phyloP scores from a whole-genome alignment of 176 grass and related monocot species.

The Echinochloa phyllopogon region DNA sequence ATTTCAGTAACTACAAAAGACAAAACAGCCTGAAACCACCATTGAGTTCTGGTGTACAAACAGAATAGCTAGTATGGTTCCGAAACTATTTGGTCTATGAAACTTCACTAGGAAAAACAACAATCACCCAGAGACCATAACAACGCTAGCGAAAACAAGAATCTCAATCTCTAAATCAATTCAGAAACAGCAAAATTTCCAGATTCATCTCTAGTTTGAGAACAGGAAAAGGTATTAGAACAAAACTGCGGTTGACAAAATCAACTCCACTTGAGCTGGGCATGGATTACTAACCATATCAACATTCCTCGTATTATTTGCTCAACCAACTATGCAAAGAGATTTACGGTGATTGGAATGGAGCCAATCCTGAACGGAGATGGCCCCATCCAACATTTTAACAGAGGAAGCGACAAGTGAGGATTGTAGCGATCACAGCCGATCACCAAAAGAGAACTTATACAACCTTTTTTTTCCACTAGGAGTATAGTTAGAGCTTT shows the following conservation, averaged over 20 bases:
- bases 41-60: not conserved
- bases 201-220: not conserved
- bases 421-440: slow-evolving; percentile 48
- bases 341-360: slow-evolving; percentile 45
- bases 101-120: not conserved
- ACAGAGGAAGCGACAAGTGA: slow-evolving; percentile 52
- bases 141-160: not conserved
- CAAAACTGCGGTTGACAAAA: slow-evolving; percentile 47
- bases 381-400: slow-evolving; percentile 51
- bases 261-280: slow-evolving; percentile 42
- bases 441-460: slow-evolving; percentile 63
- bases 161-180: not conserved
- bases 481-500: slow-evolving; percentile 64
- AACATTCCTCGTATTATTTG: slow-evolving; percentile 60
- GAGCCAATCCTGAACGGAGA: slow-evolving; percentile 59
- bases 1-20: not conserved
- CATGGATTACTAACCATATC: slow-evolving; percentile 43
- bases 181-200: not conserved
- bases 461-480: slow-evolving; percentile 52
- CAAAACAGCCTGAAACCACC: not conserved
- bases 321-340: slow-evolving; percentile 50
- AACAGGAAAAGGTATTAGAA: not conserved
- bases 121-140: not conserved
- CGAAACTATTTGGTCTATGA: not conserved
- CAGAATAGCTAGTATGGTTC: not conserved